phyloP scores from a whole-genome alignment of 2,329 filamentous ascomycete genomes.

The Trichoderma koningiopsis region DNA sequence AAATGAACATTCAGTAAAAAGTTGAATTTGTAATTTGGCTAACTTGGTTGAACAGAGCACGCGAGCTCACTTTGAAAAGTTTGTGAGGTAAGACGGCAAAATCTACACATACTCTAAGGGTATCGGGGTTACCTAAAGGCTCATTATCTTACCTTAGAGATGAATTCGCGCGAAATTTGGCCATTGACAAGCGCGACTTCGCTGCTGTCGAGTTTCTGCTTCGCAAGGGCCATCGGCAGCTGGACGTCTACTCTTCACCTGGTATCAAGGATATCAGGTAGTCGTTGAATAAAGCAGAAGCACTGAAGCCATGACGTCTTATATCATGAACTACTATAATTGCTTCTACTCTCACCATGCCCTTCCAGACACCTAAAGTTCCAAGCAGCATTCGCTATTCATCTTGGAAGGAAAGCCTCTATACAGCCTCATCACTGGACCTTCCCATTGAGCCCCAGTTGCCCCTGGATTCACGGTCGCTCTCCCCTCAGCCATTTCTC shows the following conservation, averaged over 20 bases:
- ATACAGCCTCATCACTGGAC: background rate
- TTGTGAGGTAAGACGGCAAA: conserved; percentile 56
- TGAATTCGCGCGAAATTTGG: conserved; percentile 74
- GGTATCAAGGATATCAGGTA: conserved; percentile 74
- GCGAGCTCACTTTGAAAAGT: conserved; percentile 63
- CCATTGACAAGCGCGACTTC: conserved; percentile 82
- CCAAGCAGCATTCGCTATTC: background rate
- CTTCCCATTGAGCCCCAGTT: background rate
- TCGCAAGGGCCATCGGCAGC: conserved; percentile 76
- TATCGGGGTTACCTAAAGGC: background rate
- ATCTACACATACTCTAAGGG: too few relatives aligned
- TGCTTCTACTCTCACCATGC: background rate
- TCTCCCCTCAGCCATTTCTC: background rate
- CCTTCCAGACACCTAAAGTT: background rate
- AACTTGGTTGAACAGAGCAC: conserved; percentile 47
- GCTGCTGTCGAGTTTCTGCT: conserved; percentile 81
- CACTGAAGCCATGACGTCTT: background rate
- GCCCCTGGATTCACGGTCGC: background rate
- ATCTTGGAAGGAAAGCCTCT: background rate
- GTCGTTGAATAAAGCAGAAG: background rate
- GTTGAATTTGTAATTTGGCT: background rate
- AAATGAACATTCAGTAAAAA: background rate
- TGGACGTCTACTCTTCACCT: conserved; percentile 79
- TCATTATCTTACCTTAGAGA: conserved; percentile 47
- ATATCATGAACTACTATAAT: background rate